These are phyloP conservation scores for Chaetomium globosum DNA, from an alignment of 2,329 filamentous ascomycete genomes.

Conservation along the genomic window DNA sequence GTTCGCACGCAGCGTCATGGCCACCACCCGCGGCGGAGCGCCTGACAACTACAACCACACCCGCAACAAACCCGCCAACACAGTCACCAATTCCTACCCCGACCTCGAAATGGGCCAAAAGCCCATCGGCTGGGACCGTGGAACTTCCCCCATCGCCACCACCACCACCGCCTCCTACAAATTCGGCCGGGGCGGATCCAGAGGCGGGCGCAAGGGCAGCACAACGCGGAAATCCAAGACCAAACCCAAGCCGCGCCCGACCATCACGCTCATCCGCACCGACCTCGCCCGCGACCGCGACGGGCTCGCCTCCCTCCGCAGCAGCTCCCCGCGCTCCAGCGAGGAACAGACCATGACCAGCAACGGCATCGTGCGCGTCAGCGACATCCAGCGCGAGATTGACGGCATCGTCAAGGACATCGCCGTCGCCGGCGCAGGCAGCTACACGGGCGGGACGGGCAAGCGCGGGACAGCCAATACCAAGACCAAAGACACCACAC, in stretches of 20 bases:
- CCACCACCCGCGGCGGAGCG: slow-evolving; percentile 24
- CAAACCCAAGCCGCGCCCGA: slow-evolving; percentile 27
- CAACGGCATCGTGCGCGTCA: slow-evolving; percentile 43
- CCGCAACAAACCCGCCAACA: background rate
- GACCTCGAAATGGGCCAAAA: slow-evolving; percentile 35
- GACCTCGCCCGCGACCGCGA: slow-evolving; percentile 21
- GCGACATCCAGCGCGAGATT: slow-evolving; percentile 40
- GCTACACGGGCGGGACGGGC: slow-evolving; percentile 27
- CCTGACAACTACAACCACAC: background rate
- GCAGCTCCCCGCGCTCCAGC: slow-evolving; percentile 41
- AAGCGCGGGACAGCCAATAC: background rate
- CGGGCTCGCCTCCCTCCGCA: slow-evolving; percentile 36
- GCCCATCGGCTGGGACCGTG: slow-evolving; percentile 20
- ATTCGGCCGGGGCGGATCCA: slow-evolving; percentile 41
- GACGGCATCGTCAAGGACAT: slow-evolving; percentile 40
- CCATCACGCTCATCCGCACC: slow-evolving; percentile 34
- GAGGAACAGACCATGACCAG: slow-evolving; percentile 44
- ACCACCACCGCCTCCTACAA: slow-evolving; percentile 20
- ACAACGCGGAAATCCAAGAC: slow-evolving; percentile 24
- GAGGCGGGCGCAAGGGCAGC: slow-evolving; percentile 40
- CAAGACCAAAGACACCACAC: background rate
- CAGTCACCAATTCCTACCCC: background rate
- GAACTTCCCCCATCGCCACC: slow-evolving; percentile 9
- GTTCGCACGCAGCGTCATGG: slow-evolving; percentile 39
- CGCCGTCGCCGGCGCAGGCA: slow-evolving; percentile 33